Percentiles rank a stretch among this genome's conserved stretches.
phyloP scores from a whole-genome alignment of 1,284 basidiomycete genomes.

The Ceratobasidium sp. region DNA sequence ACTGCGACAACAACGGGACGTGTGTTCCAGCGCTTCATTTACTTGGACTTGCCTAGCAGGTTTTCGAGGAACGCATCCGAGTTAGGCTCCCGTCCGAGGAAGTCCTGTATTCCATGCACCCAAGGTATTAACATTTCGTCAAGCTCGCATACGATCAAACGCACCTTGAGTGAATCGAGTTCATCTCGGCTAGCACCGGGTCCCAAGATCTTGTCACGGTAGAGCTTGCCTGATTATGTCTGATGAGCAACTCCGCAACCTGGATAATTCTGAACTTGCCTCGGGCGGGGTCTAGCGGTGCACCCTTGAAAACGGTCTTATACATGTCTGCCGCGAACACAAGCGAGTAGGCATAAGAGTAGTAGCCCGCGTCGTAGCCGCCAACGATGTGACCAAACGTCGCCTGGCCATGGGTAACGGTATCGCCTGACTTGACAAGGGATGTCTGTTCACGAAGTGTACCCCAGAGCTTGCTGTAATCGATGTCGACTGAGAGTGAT shows the following conservation, averaged over 20 bases:
- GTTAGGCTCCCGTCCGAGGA: constrained; percentile 78
- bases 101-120: constrained; percentile 60
- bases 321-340: constrained; percentile 85
- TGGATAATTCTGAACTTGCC: constrained; percentile 45
- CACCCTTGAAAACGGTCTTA: constrained; percentile 73
- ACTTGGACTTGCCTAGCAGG: constrained; percentile 42
- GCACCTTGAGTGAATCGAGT: constrained; percentile 61
- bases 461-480: constrained; percentile 79
- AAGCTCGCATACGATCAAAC: constrained; percentile 4
- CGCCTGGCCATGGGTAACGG: constrained; percentile 69
- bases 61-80: constrained; percentile 77
- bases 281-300: constrained; percentile 70
- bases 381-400: constrained; percentile 72
- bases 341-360: constrained; percentile 73
- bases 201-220: constrained; percentile 61
- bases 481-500: constrained; percentile 57
- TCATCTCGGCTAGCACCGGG: constrained; percentile 67
- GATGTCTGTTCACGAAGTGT: constrained; percentile 69
- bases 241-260: constrained; percentile 10
- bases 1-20: too few relatives aligned
- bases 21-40: too few relatives aligned
- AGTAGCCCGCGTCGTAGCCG: constrained; percentile 83
- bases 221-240: constrained; percentile 47
- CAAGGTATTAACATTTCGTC: not conserved
- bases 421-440: constrained; percentile 63